Conservation (phyloP, 225 moss, liverwort and hornwort genomes). For the Rhytidiadelphus loreus region DNA sequence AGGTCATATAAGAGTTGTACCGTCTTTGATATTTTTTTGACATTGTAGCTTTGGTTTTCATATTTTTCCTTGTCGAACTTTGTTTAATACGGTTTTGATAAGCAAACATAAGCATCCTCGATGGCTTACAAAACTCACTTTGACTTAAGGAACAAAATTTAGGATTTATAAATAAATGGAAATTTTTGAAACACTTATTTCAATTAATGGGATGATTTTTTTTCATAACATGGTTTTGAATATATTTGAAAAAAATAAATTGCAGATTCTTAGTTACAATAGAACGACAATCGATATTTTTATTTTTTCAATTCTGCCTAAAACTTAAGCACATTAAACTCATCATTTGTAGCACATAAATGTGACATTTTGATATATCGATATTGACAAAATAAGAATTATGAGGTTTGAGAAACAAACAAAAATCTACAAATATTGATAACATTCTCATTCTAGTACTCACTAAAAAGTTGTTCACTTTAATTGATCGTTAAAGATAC, state of each 20-base stretch:
- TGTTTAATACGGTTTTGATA: background rate
- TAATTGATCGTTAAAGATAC: background rate
- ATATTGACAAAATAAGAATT: background rate
- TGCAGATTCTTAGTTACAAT: too few relatives aligned
- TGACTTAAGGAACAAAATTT: background rate
- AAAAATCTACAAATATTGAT: background rate
- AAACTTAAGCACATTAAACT: background rate
- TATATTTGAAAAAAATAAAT: background rate
- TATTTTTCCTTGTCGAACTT: background rate
- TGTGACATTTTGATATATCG: background rate
- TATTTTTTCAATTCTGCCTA: background rate
- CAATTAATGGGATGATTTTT: background rate
- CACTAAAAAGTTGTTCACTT: background rate
- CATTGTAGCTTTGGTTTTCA: background rate
- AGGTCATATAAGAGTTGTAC: background rate
- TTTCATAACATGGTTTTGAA: background rate
- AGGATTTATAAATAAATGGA: background rate
- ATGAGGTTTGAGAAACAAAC: background rate
- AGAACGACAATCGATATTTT: background rate
- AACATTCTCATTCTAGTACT: background rate
- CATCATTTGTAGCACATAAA: background rate
- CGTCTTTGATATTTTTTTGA: background rate
- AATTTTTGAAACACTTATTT: background rate
- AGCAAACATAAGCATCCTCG: background rate
- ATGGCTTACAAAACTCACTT: background rate